Percentiles rank a stretch among this genome's conserved stretches.
Evolutionary conservation across 169 alveolate species (phyloP).

Genomic region (Haemoproteus tartakovskyi): DNA sequence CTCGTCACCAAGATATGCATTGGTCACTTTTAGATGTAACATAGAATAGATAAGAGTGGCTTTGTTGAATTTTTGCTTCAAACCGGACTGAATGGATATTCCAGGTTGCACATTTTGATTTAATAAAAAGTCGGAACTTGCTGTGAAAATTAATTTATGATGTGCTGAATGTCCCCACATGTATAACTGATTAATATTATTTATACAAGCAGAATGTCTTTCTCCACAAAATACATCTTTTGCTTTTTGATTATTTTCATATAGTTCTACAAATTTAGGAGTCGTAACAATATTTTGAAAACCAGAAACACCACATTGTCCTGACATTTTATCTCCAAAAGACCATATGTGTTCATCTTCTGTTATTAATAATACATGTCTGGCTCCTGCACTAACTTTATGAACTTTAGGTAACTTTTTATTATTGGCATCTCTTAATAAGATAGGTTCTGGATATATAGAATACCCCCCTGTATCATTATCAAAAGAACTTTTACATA

Average conservation of each 20-base stretch:
- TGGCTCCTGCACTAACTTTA: conserved; percentile 79
- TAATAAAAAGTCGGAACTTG: conserved; percentile 74
- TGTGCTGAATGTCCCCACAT: conserved; percentile 87
- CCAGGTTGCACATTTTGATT: conserved; percentile 83
- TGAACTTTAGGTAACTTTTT: conserved; percentile 41
- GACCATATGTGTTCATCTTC: conserved; percentile 75
- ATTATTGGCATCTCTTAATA: conserved; percentile 67
- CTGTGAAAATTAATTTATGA: conserved; percentile 83
- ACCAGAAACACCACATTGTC: conserved; percentile 82
- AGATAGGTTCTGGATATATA: conserved; percentile 65
- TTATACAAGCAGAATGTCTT: conserved; percentile 82
- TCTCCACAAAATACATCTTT: conserved; percentile 75
- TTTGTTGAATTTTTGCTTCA: conserved; percentile 64
- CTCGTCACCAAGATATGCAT: conserved; percentile 75
- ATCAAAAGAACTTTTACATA: conserved; percentile 22
- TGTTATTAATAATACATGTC: conserved; percentile 79
- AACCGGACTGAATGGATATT: conserved; percentile 80
- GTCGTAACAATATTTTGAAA: conserved; percentile 70
- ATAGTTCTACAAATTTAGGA: conserved; percentile 67
- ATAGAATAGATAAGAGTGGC: conserved; percentile 75
- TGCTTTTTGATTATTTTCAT: conserved; percentile 68
- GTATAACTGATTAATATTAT: conserved; percentile 76
- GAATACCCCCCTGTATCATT: conserved; percentile 53
- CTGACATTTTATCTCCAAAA: conserved; percentile 81
- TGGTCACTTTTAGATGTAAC: conserved; percentile 76